A percentile compares a stretch with the other conserved stretches of the same genome.
phyloP scores from a whole-genome alignment of 495 filamentous ascomycete genomes.

The Geopyxis carbonaria region DNA sequence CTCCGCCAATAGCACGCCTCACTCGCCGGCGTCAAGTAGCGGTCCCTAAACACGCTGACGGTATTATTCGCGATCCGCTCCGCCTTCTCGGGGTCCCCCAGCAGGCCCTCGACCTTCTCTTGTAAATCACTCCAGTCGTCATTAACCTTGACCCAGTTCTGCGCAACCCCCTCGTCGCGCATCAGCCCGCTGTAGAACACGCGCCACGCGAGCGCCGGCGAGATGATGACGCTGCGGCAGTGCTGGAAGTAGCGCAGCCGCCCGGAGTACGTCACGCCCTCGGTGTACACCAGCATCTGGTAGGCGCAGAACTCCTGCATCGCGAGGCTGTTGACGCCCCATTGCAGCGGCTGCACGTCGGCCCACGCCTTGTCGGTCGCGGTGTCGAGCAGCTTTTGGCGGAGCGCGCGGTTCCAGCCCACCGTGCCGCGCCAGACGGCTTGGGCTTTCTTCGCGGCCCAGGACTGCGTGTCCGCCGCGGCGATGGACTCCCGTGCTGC shows the following conservation, averaged over 20 bases:
- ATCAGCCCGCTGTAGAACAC: conserved; percentile 31
- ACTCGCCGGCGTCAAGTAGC: conserved; percentile 44
- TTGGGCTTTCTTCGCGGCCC: conserved; percentile 41
- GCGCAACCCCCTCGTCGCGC: conserved; percentile 32
- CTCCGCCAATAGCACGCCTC: conserved; percentile 45
- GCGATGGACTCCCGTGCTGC: conserved; percentile 35
- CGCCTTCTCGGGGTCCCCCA: conserved; percentile 33
- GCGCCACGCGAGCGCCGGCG: conserved; percentile 32
- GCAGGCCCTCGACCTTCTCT: conserved; percentile 34
- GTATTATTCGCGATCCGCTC: conserved; percentile 40
- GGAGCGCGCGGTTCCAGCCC: conserved; percentile 28
- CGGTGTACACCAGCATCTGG: conserved; percentile 41
- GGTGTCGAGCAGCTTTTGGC: conserved; percentile 33
- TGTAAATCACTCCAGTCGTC: conserved; percentile 39
- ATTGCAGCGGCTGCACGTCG: conserved; percentile 34
- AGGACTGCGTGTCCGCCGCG: conserved; percentile 10
- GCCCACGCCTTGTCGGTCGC: conserved; percentile 34
- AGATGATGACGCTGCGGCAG: conserved; percentile 41
- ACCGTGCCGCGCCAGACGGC: conserved; percentile 52
- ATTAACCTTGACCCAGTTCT: conserved; percentile 43
- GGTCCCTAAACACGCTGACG: conserved; percentile 37
- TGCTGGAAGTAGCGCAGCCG: conserved; percentile 42
- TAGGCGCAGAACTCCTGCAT: conserved; percentile 46
- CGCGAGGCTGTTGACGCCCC: conserved; percentile 32
- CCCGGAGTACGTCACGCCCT: conserved; percentile 42